phyloP scores from a whole-genome alignment of 2,329 filamentous ascomycete genomes.

The Arthroderma sp. region DNA sequence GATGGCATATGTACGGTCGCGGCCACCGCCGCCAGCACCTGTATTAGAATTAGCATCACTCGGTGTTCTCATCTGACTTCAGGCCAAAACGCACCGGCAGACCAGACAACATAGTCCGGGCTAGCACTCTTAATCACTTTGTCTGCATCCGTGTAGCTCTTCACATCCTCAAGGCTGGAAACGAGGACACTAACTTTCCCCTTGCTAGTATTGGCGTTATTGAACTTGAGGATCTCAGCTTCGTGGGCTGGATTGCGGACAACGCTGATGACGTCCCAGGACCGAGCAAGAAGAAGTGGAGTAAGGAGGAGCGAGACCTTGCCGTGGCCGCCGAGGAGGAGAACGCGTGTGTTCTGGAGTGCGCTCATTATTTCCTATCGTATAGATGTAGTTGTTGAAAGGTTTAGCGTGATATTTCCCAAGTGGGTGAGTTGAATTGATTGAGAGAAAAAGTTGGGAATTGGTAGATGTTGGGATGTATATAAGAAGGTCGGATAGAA shows the following conservation, averaged over 20 bases:
- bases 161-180: constrained; percentile 57
- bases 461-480: too few species aligned
- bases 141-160: constrained; percentile 47
- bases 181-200: constrained; percentile 58
- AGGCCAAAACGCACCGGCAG: constrained; percentile 25
- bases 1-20: constrained; percentile 37
- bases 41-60: not conserved
- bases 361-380: too few species aligned
- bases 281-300: constrained; percentile 57
- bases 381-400: too few species aligned
- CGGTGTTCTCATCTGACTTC: not conserved
- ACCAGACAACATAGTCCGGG: constrained; percentile 36
- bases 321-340: constrained; percentile 70
- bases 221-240: constrained; percentile 48
- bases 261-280: constrained; percentile 66
- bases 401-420: too few species aligned
- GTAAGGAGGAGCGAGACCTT: constrained; percentile 64
- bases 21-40: constrained; percentile 43
- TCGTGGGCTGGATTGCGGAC: constrained; percentile 61
- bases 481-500: too few species aligned
- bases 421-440: too few species aligned
- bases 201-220: constrained; percentile 35
- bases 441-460: too few species aligned
- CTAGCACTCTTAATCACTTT: constrained; percentile 39
- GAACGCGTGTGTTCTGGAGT: constrained; percentile 35